These are phyloP conservation scores for Hevea brasiliensis DNA, from an alignment of 345 rosid genomes.

Conservation along the genomic window DNA sequence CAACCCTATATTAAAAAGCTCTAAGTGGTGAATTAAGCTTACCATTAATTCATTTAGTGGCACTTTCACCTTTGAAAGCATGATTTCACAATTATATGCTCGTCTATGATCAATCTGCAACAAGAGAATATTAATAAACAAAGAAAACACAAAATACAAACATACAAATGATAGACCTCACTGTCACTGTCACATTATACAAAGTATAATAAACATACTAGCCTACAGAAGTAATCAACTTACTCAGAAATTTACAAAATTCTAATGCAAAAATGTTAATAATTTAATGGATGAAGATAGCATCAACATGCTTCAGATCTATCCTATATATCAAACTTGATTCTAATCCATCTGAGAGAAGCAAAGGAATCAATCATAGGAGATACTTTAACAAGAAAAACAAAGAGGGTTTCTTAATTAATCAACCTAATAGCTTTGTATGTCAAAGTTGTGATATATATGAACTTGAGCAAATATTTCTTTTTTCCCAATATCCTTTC, in stretches of 20 bases:
- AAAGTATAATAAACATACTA: not conserved
- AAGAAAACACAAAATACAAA: not conserved
- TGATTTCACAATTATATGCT: slow-evolving; percentile 95
- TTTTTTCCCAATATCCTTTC: not conserved
- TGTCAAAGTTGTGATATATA: not conserved
- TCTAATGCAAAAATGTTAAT: not conserved
- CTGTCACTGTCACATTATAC: not conserved
- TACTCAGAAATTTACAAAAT: not conserved
- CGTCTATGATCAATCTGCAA: slow-evolving; percentile 91
- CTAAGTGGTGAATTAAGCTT: slow-evolving; percentile 20
- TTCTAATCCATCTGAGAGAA: not conserved
- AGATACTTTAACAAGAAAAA: not conserved
- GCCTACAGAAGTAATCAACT: not conserved
- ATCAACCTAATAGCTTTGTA: not conserved
- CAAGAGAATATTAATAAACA: not conserved
- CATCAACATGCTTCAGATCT: not conserved
- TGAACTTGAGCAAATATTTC: not conserved
- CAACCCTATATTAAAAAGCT: not conserved
- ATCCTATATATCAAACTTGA: not conserved
- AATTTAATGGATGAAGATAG: not conserved
- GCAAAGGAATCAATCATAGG: not conserved
- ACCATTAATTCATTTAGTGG: slow-evolving; percentile 86
- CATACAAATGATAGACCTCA: not conserved
- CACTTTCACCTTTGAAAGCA: slow-evolving; percentile 97
- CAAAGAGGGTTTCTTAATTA: not conserved